Conservation (phyloP, 129 eudicot species). For the Logfia minima region DNA sequence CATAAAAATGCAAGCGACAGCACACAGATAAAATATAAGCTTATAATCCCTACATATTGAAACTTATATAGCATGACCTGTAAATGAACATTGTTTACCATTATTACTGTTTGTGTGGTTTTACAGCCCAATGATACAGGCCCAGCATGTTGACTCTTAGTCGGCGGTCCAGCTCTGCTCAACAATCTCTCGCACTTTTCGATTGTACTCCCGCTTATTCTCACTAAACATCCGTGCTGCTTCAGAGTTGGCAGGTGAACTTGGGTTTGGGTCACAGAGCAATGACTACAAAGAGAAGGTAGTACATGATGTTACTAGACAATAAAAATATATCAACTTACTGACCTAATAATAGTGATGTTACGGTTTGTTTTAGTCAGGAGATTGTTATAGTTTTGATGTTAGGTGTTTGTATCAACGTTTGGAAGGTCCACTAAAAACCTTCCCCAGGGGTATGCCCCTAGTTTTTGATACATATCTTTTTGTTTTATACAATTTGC, state of each 20-base stretch:
- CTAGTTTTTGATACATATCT: too few relatives aligned
- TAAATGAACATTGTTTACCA: conserved; percentile 29
- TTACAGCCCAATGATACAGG: conserved; percentile 3
- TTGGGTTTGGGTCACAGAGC: conserved; percentile 79
- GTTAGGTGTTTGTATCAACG: too few relatives aligned
- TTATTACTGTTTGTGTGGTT: conserved; percentile 20
- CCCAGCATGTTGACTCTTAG: conserved; percentile 24
- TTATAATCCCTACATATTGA: conserved; percentile 25
- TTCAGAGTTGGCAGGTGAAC: conserved; percentile 83
- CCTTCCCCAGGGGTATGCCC: too few relatives aligned
- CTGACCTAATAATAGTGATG: not conserved
- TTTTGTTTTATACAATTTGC: too few relatives aligned
- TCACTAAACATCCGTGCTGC: conserved; percentile 79
- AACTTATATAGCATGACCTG: conserved; percentile 29
- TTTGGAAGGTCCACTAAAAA: too few relatives aligned
- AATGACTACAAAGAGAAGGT: conserved; percentile 48
- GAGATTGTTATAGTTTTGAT: too few relatives aligned
- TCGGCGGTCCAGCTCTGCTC: conserved; percentile 95
- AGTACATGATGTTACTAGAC: conserved; percentile 9
- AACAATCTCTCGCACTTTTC: conserved; percentile 74
- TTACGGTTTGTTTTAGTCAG: too few relatives aligned
- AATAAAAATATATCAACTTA: not conserved
- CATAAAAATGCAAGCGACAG: conserved; percentile 22
- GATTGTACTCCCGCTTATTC: conserved; percentile 75
- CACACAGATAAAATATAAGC: conserved; percentile 13